These are phyloP conservation scores for Cinchona pubescens DNA, from an alignment of 257 asterid genomes.

Conservation along the genomic window DNA sequence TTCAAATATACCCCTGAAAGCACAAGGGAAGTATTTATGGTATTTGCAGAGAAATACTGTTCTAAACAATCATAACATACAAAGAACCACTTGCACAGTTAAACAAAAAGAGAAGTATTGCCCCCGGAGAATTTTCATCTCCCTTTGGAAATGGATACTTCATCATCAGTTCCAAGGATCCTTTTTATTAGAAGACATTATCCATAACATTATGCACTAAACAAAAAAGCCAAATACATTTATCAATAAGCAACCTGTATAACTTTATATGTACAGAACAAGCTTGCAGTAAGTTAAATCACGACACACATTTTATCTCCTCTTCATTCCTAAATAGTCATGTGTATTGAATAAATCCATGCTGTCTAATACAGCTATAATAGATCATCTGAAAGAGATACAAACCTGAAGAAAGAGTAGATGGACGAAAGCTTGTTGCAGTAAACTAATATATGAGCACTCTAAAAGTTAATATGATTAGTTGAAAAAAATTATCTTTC, in stretches of 20 bases:
- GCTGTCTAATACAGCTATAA: background rate
- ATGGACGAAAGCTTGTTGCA: background rate
- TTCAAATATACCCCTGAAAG: slow-evolving; percentile 77
- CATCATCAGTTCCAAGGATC: background rate
- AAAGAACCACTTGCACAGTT: background rate
- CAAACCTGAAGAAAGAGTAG: background rate
- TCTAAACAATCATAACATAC: background rate
- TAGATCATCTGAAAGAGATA: no score
- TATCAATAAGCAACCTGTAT: background rate
- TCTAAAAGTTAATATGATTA: no score
- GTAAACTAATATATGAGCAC: background rate
- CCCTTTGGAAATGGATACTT: background rate
- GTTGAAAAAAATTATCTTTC: no score
- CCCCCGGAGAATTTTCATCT: background rate
- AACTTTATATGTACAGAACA: background rate
- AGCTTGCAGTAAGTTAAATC: background rate
- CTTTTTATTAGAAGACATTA: background rate
- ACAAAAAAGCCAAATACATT: background rate
- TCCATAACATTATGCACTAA: background rate
- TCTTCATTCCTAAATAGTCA: background rate
- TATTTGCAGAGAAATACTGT: background rate
- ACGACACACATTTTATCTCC: background rate
- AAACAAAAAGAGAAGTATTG: background rate
- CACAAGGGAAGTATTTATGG: slow-evolving; percentile 10
- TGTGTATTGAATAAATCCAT: background rate